Evolutionary conservation across 495 filamentous ascomycete species (phyloP).

Genomic region (Xylaria acuta): DNA sequence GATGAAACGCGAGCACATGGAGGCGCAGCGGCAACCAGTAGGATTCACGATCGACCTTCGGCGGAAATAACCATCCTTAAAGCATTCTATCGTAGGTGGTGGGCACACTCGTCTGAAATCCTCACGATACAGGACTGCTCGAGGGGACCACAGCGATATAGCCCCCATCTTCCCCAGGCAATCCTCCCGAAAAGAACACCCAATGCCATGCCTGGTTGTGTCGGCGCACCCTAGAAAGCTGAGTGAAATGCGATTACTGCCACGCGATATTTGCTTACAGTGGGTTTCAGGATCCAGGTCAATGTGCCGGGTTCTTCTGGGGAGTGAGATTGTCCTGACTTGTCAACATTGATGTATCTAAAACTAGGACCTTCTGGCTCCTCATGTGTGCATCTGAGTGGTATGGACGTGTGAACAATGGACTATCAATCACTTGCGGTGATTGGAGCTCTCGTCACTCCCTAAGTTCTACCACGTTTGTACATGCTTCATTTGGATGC

Average conservation of each 20-base stretch:
- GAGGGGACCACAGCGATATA: background rate
- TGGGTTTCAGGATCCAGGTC: slow-evolving; percentile 11
- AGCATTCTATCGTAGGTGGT: slow-evolving; percentile 7
- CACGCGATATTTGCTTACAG: slow-evolving; percentile 27
- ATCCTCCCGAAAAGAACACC: slow-evolving; percentile 17
- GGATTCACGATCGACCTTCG: slow-evolving; percentile 18
- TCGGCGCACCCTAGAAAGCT: slow-evolving; percentile 15
- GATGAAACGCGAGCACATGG: slow-evolving; percentile 26
- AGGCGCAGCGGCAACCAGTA: slow-evolving; percentile 25
- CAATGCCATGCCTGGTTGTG: background rate
- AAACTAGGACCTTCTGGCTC: background rate
- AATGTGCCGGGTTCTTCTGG: slow-evolving; percentile 13
- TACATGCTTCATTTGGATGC: background rate
- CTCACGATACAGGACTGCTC: background rate
- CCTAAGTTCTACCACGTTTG: background rate
- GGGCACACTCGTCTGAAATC: slow-evolving; percentile 13
- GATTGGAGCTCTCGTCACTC: background rate
- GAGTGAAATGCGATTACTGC: slow-evolving; percentile 25
- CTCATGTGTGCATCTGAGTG: background rate
- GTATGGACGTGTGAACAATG: background rate
- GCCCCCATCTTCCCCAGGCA: slow-evolving; percentile 24
- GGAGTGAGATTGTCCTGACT: slow-evolving; percentile 2
- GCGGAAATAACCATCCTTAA: slow-evolving; percentile 15
- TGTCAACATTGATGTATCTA: background rate
- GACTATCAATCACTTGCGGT: background rate